phyloP scores from a whole-genome alignment of 768 basidiomycete genomes.

The Daedaleopsis nitida region DNA sequence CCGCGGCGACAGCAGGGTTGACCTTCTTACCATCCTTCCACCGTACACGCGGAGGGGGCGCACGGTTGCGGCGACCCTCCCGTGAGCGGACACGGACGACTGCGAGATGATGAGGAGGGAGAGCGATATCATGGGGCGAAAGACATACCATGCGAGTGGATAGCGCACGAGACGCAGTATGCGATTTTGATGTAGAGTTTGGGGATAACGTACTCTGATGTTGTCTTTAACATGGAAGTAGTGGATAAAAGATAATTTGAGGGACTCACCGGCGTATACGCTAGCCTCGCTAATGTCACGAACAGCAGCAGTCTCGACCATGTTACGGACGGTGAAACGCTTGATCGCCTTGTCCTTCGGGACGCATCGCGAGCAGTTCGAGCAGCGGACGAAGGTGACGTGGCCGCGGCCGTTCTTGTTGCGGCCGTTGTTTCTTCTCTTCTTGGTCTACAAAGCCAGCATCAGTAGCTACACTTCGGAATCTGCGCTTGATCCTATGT shows the following conservation, averaged over 20 bases:
- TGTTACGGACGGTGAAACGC: conserved; percentile 98
- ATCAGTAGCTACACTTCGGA: conserved; percentile 21
- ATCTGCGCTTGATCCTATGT: conserved; percentile 6
- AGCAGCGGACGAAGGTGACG: conserved; percentile 93
- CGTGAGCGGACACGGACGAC: conserved; percentile 98
- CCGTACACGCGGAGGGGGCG: conserved; percentile 91
- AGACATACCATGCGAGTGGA: conserved; percentile 92
- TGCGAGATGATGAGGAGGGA: conserved; percentile 32
- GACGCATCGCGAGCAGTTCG: conserved; percentile 98
- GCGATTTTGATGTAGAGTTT: conserved; percentile 98
- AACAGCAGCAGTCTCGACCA: conserved; percentile 98
- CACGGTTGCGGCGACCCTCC: conserved; percentile 95
- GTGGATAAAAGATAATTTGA: neutral
- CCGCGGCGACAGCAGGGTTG: conserved; percentile 93
- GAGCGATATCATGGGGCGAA: neutral
- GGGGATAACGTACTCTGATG: conserved; percentile 88
- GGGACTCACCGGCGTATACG: conserved; percentile 81
- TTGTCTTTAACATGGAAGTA: neutral
- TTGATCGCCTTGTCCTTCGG: conserved; percentile 99
- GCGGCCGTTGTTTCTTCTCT: conserved; percentile 98
- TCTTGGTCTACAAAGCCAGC: conserved; percentile 75
- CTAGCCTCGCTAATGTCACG: conserved; percentile 96
- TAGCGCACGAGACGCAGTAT: conserved; percentile 99
- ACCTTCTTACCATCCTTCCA: conserved; percentile 98
- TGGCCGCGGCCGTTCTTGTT: conserved; percentile 99